Conservation (phyloP, 202 grass and related monocot species). For the Hordeum pubiflorum region DNA sequence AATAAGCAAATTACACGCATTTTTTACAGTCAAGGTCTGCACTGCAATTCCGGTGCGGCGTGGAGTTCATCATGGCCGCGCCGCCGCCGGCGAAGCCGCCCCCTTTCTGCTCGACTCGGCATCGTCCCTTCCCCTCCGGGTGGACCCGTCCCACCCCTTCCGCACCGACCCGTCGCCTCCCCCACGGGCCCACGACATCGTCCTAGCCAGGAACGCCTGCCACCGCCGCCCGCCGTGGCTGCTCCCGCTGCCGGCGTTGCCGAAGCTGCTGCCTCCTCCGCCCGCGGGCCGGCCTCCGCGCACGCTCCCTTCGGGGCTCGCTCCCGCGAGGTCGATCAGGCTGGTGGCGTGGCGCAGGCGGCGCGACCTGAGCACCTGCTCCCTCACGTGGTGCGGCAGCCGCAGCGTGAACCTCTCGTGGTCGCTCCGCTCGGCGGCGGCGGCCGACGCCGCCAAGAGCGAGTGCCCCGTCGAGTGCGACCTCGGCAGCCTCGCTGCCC, state of each 20-base stretch:
- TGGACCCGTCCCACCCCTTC: constrained; percentile 38
- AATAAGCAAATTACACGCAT: background rate
- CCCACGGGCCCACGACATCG: constrained; percentile 43
- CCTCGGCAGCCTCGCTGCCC: constrained; percentile 48
- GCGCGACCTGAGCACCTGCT: constrained; percentile 42
- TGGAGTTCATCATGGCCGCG: constrained; percentile 5
- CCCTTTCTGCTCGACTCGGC: constrained; percentile 40
- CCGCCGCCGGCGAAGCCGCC: background rate
- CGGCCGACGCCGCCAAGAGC: constrained; percentile 1
- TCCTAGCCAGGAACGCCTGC: constrained; percentile 58
- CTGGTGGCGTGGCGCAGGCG: constrained; percentile 47
- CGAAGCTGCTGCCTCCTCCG: background rate
- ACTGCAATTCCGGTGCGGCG: no score
- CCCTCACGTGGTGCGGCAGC: constrained; percentile 56
- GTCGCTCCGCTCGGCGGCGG: constrained; percentile 24
- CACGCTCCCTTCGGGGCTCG: constrained; percentile 30
- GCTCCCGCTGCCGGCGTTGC: constrained; percentile 33
- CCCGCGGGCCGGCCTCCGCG: constrained; percentile 19
- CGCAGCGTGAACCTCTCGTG: constrained; percentile 81
- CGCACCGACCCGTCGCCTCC: constrained; percentile 43
- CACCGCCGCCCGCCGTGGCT: constrained; percentile 44
- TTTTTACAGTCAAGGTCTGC: background rate
- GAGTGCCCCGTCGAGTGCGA: constrained; percentile 89
- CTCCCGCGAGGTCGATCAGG: constrained; percentile 33
- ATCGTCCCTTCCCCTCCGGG: constrained; percentile 24